Evolutionary conservation across 805 yeast genomes (phyloP), one percentile per base, ranked within the genome.

Genomic region (Saturnispora galanensis): DNA sequence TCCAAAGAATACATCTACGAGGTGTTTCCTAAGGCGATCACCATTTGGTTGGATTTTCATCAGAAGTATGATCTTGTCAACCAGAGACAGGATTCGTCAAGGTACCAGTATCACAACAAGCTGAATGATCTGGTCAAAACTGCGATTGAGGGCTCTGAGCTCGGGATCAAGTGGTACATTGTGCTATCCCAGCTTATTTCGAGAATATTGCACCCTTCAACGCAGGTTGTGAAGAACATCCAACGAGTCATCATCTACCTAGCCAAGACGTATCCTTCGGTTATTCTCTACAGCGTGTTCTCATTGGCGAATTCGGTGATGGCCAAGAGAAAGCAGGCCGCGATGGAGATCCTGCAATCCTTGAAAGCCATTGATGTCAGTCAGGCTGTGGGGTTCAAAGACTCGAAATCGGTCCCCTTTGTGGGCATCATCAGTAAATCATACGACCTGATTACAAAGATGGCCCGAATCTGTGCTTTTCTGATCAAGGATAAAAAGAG

Each of bases 131-230:
- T 39, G 2, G 35, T 37, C 33, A 45, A 39, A 42, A 66, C 64
- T 37, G 48, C 56, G 3, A 46, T 50, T 29, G 57, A 51, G 12
- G 44, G 57, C 5, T 40, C 50, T 42, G 66, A 50, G 48, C 33
- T 47, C 13, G 47, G 47, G 32, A 74, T 70, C 41, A 57, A 72
- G 61, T 87, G 96, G 84, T 90, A 84, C 58, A 72, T 88, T 0
- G 95, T 87, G 0, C 66, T 90, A 16, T 84, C 97, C 0, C 97
- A 93, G 58, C 59, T 93, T 31, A 65, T 90, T 5, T 87, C 97
- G 0, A 71, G 97, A 53, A 69, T 89, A 47, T 67, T 76, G 1
- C 93, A 85, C 54, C 65, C 72, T 1, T 79, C 82, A 50, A 61
- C 63, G 2, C 66, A 68, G 0, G 78, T 93, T 0, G 73, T 71